Base-by-base conservation (phyloP, 2,329 filamentous ascomycete genomes). In the Zarea fungicola region DNA sequence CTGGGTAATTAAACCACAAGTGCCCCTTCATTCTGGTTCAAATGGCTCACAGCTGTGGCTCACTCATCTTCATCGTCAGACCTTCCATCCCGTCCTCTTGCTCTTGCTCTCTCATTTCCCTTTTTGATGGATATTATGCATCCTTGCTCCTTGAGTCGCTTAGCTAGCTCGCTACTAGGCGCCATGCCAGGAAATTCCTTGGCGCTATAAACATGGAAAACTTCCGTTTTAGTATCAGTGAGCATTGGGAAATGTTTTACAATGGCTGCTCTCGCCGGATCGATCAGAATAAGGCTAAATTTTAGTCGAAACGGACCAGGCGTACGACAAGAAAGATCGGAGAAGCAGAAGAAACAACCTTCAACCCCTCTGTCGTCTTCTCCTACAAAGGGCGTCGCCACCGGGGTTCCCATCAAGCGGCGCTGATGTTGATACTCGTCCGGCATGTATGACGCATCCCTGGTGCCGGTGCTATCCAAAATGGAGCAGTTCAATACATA, bases 121-220 rank as follows among this genome's bases (percentile, higher is more conserved):
- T 92, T 93, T 70, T 92, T 92, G 54, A 92, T 87, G 29, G 87
- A 87, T 53, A 93, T 90, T 42, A 89, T 82, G 59, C 88, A 88
- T 4, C 88, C 88, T 66, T 92, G 88, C 58, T 86, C 76, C 64
- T 89, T 88, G 50, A 93, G 70, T 26, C 78, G 75, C 63, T 87
- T 87, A 1, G 88, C 88, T 31, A 93, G 68, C 16, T 77, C 73
- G 22, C 85, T 90, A 63, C 85, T 90, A 1, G 86, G 83, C 50
- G 83, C 76, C 87, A 93, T 93, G 6, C 88, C 88, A 0, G 87
- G 86, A 52, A 93, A 93, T 61, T 92, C 87, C 62, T 92, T 93
- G 36, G 88, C 88, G 36, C 85, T 90, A 64, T 85, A 91, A 7
- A 91, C 87, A 11, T 79, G 82, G 60, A 93, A 91, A n/a, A 83